A percentile compares a stretch with the other conserved stretches of the same genome.
Conservation (phyloP, 345 rosid species). For the Arabis hirsuta region DNA sequence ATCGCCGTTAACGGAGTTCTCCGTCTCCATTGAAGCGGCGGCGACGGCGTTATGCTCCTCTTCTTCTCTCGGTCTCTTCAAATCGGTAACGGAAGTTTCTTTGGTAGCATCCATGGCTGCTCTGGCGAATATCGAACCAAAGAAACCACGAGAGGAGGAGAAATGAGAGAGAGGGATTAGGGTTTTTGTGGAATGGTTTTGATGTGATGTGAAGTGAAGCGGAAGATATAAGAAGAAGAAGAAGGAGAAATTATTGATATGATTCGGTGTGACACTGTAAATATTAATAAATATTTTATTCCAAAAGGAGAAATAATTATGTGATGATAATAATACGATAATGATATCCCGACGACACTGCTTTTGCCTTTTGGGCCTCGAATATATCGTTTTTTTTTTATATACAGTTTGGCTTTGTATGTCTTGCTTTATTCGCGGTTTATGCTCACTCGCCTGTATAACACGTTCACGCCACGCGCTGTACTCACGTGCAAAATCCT, state of each 20-base stretch:
- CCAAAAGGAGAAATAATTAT: conserved; percentile 30
- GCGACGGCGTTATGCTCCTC: conserved; percentile 53
- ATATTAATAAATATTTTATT: neutral
- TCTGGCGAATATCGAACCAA: neutral
- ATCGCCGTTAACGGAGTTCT: conserved; percentile 32
- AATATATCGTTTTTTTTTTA: conserved; percentile 2
- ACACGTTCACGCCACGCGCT: conserved; percentile 25
- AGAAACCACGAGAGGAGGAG: neutral
- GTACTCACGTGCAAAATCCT: conserved; percentile 14
- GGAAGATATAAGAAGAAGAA: conserved; percentile 29
- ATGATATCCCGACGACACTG: neutral
- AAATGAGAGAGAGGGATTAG: conserved; percentile 33
- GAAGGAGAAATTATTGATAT: neutral
- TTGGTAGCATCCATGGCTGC: conserved; percentile 33
- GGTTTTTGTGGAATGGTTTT: too few relatives aligned
- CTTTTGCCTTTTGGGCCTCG: conserved; percentile 27
- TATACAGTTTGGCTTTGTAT: conserved; percentile 35
- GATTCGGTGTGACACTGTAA: conserved; percentile 12
- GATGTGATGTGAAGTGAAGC: conserved; percentile 32
- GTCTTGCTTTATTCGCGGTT: conserved; percentile 4
- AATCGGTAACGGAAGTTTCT: conserved; percentile 48
- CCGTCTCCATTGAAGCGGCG: conserved; percentile 49
- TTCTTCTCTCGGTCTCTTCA: conserved; percentile 70
- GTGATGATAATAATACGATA: conserved; percentile 37
- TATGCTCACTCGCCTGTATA: neutral